Evolutionary conservation across 1,284 basidiomycete genomes (phyloP).

Genomic region (Athelia sp.): DNA sequence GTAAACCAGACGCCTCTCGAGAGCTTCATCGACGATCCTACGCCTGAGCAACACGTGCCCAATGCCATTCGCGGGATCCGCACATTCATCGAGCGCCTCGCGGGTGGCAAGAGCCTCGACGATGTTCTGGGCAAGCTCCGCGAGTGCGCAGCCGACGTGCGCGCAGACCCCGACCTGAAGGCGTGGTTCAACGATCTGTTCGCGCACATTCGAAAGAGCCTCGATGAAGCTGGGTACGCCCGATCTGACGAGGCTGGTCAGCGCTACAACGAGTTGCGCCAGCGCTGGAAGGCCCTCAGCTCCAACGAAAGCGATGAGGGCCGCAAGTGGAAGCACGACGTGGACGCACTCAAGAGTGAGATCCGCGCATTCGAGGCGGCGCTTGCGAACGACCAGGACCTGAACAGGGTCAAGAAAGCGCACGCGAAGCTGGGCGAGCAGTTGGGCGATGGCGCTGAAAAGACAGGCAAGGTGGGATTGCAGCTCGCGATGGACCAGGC

Average conservation of each 20-base stretch:
- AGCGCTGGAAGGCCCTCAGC: slow-evolving; percentile 43
- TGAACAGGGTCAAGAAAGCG: slow-evolving; percentile 38
- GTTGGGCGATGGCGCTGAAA: slow-evolving; percentile 25
- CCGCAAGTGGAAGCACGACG: slow-evolving; percentile 45
- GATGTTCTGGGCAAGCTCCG: slow-evolving; percentile 34
- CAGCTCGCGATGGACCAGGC: slow-evolving; percentile 50
- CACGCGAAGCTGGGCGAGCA: slow-evolving; percentile 39
- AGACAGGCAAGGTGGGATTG: slow-evolving; percentile 32
- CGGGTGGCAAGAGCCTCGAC: slow-evolving; percentile 39
- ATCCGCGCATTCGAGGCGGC: slow-evolving; percentile 36
- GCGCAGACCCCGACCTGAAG: slow-evolving; percentile 40
- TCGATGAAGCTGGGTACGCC: slow-evolving; percentile 46
- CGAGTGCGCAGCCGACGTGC: slow-evolving; percentile 36
- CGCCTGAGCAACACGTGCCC: slow-evolving; percentile 50
- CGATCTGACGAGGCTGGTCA: slow-evolving; percentile 41
- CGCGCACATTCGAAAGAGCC: slow-evolving; percentile 34
- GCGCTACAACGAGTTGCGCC: slow-evolving; percentile 36
- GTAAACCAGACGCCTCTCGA: slow-evolving; percentile 41
- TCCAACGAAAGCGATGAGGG: slow-evolving; percentile 36
- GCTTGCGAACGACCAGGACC: slow-evolving; percentile 41
- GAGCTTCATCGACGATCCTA: slow-evolving; percentile 51
- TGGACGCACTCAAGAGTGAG: slow-evolving; percentile 39
- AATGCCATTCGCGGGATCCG: slow-evolving; percentile 41
- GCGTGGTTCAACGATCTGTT: slow-evolving; percentile 47
- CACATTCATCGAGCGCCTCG: slow-evolving; percentile 43